Evolutionary conservation across 345 rosid genomes (phyloP).

Genomic region (Hypericum perforatum): DNA sequence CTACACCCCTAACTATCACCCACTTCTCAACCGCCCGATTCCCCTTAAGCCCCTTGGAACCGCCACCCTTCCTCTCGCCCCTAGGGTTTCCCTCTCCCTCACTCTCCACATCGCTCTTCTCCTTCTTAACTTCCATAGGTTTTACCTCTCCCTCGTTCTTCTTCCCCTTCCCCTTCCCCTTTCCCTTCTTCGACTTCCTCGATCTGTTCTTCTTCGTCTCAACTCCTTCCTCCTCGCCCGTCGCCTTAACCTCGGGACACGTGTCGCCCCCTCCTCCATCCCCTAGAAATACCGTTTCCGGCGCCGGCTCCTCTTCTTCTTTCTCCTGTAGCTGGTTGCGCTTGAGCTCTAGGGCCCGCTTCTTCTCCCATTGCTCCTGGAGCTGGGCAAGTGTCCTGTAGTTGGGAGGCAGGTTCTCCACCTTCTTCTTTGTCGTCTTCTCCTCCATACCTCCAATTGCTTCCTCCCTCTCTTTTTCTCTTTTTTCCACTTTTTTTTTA

Average conservation of each 20-base stretch:
- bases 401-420: neutral
- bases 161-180: neutral
- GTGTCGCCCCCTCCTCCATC: neutral
- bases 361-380: conserved; percentile 2
- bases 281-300: neutral
- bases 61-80: neutral
- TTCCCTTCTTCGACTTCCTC: neutral
- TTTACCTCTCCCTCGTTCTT: neutral
- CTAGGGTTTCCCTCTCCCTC: neutral
- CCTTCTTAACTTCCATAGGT: neutral
- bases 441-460: neutral
- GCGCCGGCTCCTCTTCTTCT: neutral
- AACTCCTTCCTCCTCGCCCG: neutral
- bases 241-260: neutral
- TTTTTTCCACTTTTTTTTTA: too few relatives aligned
- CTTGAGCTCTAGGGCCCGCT: neutral
- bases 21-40: neutral
- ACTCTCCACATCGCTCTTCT: neutral
- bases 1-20: too few relatives aligned
- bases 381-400: conserved; percentile 3
- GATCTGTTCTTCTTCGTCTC: neutral
- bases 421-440: neutral
- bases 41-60: neutral
- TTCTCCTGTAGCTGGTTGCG: neutral
- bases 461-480: too few relatives aligned